Base-by-base conservation (phyloP, 164 flowering plant genomes). In the Nymphaea thermarum region DNA sequence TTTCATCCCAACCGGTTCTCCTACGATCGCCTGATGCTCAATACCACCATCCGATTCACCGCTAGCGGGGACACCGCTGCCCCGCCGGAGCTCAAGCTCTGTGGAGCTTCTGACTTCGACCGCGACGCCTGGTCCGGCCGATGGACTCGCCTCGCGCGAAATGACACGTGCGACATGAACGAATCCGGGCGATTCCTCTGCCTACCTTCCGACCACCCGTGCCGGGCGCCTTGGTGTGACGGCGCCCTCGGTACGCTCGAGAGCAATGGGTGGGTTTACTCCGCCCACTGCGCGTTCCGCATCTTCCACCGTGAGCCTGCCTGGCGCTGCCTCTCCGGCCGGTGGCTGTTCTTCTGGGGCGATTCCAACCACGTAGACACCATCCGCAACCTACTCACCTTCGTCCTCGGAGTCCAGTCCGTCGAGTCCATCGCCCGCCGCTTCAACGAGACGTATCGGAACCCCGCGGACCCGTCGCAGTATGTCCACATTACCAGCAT, bases 291-390 rank as follows among this genome's bases (percentile, higher is more conserved):
- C 66, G 76, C 94, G 2, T 95, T 92, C 66, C 74, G 68, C 63
- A 47, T 95, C 57, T 89, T 82, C 66, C 62, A 82, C 0, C 66
- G 77, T 3, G 80, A 81, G 44, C 73, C 84, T 3, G 97, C 99
- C 14, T 95, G 99, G 99, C 73, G 84, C 36, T 95, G 99, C 77
- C 75, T 95, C 72, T 80, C 76, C 51, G 76, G 79, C 62, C 64
- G 89, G 8, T 95, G 99, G 98, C 80, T 95, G 53, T 95, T 95
- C 91, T 95, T 89, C 78, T 95, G 98, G 99, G 99, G 99, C 4
- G 99, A 95, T 70, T 95, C 99, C 5, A 95, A 95, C 76, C 99
- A 95, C 65, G 96, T 91, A 3, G 99, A 95, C 65, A 82, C 98
- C 0, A 80, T 92, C 42, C 76, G 98, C n/a, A 95, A 95, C 84